Percentiles rank a stretch among this genome's conserved stretches.
These are phyloP conservation scores for Calonectria crousiana DNA, from an alignment of 2,329 filamentous ascomycete genomes.

Conservation along the genomic window DNA sequence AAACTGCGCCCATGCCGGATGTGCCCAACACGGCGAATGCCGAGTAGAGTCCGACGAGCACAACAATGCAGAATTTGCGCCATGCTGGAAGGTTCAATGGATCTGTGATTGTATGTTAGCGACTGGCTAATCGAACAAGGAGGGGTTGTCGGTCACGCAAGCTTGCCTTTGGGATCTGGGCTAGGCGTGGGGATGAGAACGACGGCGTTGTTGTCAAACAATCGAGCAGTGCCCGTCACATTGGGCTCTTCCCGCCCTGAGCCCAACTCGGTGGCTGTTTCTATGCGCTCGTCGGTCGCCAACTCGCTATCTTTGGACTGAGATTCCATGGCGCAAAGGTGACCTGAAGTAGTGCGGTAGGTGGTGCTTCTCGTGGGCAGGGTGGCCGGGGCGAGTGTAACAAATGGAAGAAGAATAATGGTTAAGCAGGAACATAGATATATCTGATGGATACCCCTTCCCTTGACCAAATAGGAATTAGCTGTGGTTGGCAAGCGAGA, in stretches of 20 bases:
- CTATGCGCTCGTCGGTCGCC: neutral
- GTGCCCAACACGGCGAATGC: conserved; percentile 31
- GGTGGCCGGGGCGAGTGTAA: too few relatives aligned
- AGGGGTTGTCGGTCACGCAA: too few relatives aligned
- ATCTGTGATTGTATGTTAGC: conserved; percentile 29
- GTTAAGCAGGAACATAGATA: too few relatives aligned
- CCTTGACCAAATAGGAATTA: too few relatives aligned
- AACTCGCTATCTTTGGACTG: neutral
- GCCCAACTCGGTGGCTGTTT: neutral
- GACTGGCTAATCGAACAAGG: neutral
- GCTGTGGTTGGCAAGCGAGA: too few relatives aligned
- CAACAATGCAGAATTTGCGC: conserved; percentile 38
- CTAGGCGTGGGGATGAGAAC: conserved; percentile 40
- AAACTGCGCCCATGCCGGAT: neutral
- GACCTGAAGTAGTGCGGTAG: too few relatives aligned
- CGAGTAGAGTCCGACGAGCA: conserved; percentile 37
- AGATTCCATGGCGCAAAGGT: too few relatives aligned
- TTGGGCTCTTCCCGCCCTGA: neutral
- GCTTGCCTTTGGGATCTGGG: conserved; percentile 36
- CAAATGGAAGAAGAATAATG: too few relatives aligned
- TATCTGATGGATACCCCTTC: too few relatives aligned
- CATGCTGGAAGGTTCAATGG: conserved; percentile 43
- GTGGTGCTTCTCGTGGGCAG: too few relatives aligned
- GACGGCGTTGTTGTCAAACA: conserved; percentile 21
- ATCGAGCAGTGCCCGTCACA: conserved; percentile 7